Conservation (phyloP, 495 filamentous ascomycete genomes). For the Margaritispora aquatica region DNA sequence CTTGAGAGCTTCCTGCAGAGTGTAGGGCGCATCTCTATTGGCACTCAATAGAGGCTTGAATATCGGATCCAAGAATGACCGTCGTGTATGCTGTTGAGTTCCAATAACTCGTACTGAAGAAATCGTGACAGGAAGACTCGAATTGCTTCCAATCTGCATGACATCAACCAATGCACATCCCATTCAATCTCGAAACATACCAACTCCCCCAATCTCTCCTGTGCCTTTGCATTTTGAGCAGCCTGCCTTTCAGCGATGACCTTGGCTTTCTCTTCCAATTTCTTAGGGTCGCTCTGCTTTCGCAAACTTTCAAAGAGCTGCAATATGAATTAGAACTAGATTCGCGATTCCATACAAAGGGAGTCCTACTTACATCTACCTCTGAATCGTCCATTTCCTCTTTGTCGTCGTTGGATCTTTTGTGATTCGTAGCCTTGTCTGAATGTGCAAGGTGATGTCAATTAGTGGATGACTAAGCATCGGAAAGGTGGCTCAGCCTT, state of each 20-base stretch:
- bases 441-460: background rate
- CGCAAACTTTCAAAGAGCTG: slow-evolving; percentile 71
- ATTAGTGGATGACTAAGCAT: background rate
- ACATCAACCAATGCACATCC: background rate
- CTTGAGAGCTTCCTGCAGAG: slow-evolving; percentile 66
- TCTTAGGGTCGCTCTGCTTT: slow-evolving; percentile 52
- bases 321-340: background rate
- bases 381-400: slow-evolving; percentile 33
- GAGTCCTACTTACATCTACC: slow-evolving; percentile 40
- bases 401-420: background rate
- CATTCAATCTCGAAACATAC: slow-evolving; percentile 23
- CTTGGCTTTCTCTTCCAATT: slow-evolving; percentile 54
- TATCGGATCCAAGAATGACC: slow-evolving; percentile 70
- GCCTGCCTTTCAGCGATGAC: slow-evolving; percentile 55
- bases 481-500: background rate
- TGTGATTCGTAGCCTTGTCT: background rate
- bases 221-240: slow-evolving; percentile 60
- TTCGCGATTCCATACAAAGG: background rate
- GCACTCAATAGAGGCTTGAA: slow-evolving; percentile 70
- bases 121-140: slow-evolving; percentile 72
- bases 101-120: slow-evolving; percentile 74
- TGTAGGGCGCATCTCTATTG: slow-evolving; percentile 60
- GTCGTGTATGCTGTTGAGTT: slow-evolving; percentile 62
- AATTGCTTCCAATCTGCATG: slow-evolving; percentile 69
- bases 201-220: slow-evolving; percentile 53